Base-by-base conservation (phyloP, 257 asterid species). In the Nicotiana knightiana region DNA sequence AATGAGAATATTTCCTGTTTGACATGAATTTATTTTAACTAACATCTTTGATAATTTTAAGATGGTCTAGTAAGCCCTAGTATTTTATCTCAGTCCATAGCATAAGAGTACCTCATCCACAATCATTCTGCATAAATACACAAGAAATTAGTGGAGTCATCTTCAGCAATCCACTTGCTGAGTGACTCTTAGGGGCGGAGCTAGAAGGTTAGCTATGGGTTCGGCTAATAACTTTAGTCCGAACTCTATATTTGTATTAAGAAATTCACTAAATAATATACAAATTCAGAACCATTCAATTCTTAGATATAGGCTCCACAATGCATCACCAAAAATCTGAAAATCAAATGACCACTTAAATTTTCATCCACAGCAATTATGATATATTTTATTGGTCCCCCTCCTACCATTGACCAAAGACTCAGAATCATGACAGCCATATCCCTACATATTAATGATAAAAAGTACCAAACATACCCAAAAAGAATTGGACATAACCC, bases 401-500 rank as follows among this genome's bases (percentile, higher is more conserved):
- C 24, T 0, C 51, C 57, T 11, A 58, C 68, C 57, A 35, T 62
- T 77, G 70, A 70, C 77, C 77, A 70, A 70, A 43, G 77, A 70
- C 35, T 70, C n/a, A 46, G 3, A 0, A 70, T 43, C 46, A 43
- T 39, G n/a, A 12, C 77, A 70, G 58, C 12, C 58, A 70, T 9
- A 43, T 70, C 58, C 57, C 54, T 77, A 21, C 81, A 77, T 55
- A 32, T 16, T 58, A 24, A 77, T 77, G 33, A 77, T 77, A 39
- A 58, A 77, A 77, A 58, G 70, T 55, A 43, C 70, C 33, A 59
- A 64, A 77, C 57, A 58, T 58, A 39, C 68, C 67, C 81, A 77
- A 59, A 77, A 70, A 70, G 18, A 58, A 58, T 62, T 57, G 81
- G 68, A 77, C 81, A 77, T 62, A 77, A 35, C 21, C 81, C 68